Conservation (phyloP, 306 rosid species). For the Citrullus amarus region DNA sequence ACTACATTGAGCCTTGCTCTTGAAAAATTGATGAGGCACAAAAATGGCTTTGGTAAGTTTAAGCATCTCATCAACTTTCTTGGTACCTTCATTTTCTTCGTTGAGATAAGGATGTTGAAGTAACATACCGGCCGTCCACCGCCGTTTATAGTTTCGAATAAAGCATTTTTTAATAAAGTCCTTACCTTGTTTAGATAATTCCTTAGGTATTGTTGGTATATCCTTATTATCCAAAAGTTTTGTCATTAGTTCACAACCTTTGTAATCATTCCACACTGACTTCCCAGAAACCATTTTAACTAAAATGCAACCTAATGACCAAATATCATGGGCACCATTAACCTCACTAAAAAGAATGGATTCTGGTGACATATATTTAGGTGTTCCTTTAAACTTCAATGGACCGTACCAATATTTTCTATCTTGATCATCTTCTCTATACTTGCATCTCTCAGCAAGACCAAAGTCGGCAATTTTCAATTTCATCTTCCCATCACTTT, state of each 20-base stretch:
- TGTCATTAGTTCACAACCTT: background rate
- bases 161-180: background rate
- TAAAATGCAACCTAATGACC: conserved; percentile 1
- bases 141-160: too few species aligned
- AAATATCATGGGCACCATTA: background rate
- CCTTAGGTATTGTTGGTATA: background rate
- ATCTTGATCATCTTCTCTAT: background rate
- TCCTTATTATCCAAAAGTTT: background rate
- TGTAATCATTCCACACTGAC: background rate
- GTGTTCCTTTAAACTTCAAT: background rate
- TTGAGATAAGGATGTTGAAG: background rate
- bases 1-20: background rate
- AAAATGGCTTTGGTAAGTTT: background rate
- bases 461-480: background rate
- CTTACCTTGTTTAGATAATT: background rate
- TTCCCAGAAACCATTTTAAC: background rate
- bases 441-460: background rate
- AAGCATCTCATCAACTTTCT: background rate
- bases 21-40: background rate
- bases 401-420: fast-evolving
- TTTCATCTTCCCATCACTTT: background rate
- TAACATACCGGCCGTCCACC: conserved; percentile 1
- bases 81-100: background rate
- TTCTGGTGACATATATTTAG: background rate
- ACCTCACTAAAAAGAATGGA: background rate